These are phyloP conservation scores for Dendrocalamus sinicus DNA, from an alignment of 176 grass and related monocot genomes.

Conservation along the genomic window DNA sequence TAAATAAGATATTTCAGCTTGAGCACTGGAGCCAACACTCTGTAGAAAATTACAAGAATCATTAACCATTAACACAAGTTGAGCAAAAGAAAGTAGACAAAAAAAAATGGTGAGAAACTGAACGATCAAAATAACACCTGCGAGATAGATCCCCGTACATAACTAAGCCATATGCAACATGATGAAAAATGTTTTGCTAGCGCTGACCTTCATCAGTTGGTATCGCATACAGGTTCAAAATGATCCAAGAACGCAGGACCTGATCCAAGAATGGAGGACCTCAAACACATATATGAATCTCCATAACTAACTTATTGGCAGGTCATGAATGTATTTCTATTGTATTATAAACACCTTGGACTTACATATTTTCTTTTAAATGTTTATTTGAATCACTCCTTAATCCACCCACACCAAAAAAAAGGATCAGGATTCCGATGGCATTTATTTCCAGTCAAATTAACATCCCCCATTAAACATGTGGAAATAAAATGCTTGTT, in stretches of 20 bases:
- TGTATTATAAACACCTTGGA: not conserved
- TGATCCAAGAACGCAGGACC: not conserved
- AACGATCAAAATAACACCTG: conserved; percentile 19
- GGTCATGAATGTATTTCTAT: not conserved
- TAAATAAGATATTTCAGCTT: conserved; percentile 90
- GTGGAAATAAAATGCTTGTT: not conserved
- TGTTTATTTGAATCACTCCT: not conserved
- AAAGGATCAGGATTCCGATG: not conserved
- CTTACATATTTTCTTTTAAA: not conserved
- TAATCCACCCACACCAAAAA: not conserved
- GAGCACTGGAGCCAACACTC: conserved; percentile 85
- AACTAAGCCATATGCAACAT: conserved; percentile 1
- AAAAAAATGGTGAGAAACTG: not conserved
- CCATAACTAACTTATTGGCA: not conserved
- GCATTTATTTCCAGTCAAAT: not conserved
- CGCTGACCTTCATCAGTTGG: not conserved
- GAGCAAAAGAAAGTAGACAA: conserved; percentile 22
- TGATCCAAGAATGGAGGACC: not conserved
- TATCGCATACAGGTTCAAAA: not conserved
- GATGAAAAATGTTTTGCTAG: not conserved
- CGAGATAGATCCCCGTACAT: not conserved
- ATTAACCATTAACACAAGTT: conserved; percentile 21
- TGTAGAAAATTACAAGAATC: conserved; percentile 46
- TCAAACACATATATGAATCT: not conserved
- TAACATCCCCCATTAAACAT: not conserved